Evolutionary conservation across 2,329 filamentous ascomycete species (phyloP).

Genomic region (Dothidotthia symphoricarpi): DNA sequence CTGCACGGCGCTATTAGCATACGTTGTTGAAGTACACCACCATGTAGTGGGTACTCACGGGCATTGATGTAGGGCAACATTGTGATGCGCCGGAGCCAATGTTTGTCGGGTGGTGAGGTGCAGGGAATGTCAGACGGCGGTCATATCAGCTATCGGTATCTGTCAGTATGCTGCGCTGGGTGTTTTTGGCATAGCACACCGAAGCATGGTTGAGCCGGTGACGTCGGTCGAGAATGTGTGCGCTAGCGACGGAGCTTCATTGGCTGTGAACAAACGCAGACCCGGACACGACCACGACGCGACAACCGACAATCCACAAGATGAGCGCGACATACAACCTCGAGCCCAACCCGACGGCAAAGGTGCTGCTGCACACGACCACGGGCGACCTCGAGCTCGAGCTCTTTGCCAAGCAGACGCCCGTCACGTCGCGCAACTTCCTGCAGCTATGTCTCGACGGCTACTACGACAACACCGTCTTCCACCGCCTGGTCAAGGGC

Average conservation of each 20-base stretch:
- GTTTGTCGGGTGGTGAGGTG: not conserved
- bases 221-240: constrained; percentile 16
- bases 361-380: constrained; percentile 86
- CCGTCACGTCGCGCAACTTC: constrained; percentile 90
- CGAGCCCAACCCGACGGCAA: constrained; percentile 90
- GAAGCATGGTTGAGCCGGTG: too few species aligned
- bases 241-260: not conserved
- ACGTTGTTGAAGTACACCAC: not conserved
- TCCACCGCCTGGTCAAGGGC: constrained; percentile 86
- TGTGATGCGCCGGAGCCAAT: constrained; percentile 12
- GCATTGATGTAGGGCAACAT: constrained; percentile 66
- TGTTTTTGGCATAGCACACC: too few species aligned
- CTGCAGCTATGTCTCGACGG: constrained; percentile 91
- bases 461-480: constrained; percentile 91
- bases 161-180: too few species aligned
- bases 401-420: constrained; percentile 92
- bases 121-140: too few species aligned
- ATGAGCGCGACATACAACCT: constrained; percentile 95
- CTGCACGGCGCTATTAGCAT: constrained; percentile 38
- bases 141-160: too few species aligned
- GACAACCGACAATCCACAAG: constrained; percentile 2
- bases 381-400: constrained; percentile 86
- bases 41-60: constrained; percentile 47
- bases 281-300: not conserved
- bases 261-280: constrained; percentile 3